Percentiles rank a stretch among this genome's conserved stretches.
These are phyloP conservation scores for Phlebiopsis gigantea DNA, from an alignment of 768 basidiomycete species.

Conservation along the genomic window DNA sequence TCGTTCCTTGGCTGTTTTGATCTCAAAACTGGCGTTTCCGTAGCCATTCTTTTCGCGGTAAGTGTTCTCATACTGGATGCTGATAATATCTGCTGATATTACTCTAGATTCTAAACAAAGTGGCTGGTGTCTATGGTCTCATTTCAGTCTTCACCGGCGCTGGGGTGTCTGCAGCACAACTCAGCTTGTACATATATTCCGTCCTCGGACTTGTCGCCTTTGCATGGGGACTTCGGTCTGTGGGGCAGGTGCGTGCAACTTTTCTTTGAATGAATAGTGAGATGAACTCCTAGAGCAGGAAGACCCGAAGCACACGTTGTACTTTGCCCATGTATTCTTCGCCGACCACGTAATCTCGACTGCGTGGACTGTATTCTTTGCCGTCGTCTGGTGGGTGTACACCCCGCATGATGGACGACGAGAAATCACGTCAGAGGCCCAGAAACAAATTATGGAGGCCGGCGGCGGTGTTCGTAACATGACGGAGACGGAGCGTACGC, in stretches of 20 bases:
- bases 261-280: neutral
- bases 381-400: conserved; percentile 85
- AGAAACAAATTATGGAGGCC: conserved; percentile 74
- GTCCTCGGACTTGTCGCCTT: conserved; percentile 74
- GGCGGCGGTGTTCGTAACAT: conserved; percentile 45
- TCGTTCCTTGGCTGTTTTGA: conserved; percentile 87
- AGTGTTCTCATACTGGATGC: conserved; percentile 27
- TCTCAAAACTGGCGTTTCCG: conserved; percentile 88
- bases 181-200: conserved; percentile 92
- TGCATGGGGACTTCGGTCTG: conserved; percentile 83
- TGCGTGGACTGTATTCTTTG: conserved; percentile 90
- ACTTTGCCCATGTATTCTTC: conserved; percentile 89
- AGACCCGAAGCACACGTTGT: conserved; percentile 75
- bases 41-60: conserved; percentile 87
- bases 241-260: conserved; percentile 62
- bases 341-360: conserved; percentile 90
- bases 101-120: conserved; percentile 85
- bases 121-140: conserved; percentile 94
- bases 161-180: conserved; percentile 89
- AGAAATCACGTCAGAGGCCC: conserved; percentile 79
- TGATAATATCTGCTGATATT: conserved; percentile 15
- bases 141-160: conserved; percentile 87
- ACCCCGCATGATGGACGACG: conserved; percentile 87
- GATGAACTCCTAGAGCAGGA: conserved; percentile 50
- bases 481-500: conserved; percentile 58